Evolutionary conservation across 148 eudicot genomes (phyloP), one percentile per base, ranked within the genome.

Genomic region (Fagopyrum esculentum): DNA sequence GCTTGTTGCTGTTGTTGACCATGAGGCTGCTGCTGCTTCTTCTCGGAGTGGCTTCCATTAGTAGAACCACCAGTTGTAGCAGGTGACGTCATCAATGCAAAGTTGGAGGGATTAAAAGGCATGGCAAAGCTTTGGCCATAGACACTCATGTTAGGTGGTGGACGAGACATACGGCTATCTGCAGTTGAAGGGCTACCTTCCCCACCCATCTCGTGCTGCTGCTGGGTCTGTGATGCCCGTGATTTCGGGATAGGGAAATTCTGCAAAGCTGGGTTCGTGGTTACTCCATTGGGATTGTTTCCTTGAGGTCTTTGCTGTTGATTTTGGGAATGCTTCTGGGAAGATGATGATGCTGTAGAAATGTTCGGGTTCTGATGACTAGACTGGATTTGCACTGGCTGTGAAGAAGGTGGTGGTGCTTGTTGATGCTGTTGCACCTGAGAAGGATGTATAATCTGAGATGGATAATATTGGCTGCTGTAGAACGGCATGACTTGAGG

Each of bases 391-490:
- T 83, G 87, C 78, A 81, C 81, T 4, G 85, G 52, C 80, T 84
- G 93, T 45, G 86, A 50, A 6, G 86, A 12, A 8, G 85, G 80
- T 49, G 72, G 77, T 4, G 84, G 80, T 48, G 68, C 77, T 49
- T 78, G 82, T 72, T 81, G 80, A 22, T 76, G 90, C 78, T 79
- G 90, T 75, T 79, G 90, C 80, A 93, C 71, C 82, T 90, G 98
- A 6, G 93, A 85, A 12, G 96, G 97, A 78, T 92, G 98, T 47
- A 92, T 82, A 90, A 92, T 87, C 66, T 86, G 99, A 11, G 97
- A 87, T 4, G 98, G 77, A 82, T 90, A 96, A 84, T 87, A 96
- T 30, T 97, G 83, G 50, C 98, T 91, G 48, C 88, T 92, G 81
- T 87, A 90, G 80, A 86, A 75, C 26, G 97, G 91, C 89, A 92